Percentiles rank a stretch among this genome's conserved stretches.
Conservation (phyloP, 768 basidiomycete species). For the Hypholoma sublateritium region DNA sequence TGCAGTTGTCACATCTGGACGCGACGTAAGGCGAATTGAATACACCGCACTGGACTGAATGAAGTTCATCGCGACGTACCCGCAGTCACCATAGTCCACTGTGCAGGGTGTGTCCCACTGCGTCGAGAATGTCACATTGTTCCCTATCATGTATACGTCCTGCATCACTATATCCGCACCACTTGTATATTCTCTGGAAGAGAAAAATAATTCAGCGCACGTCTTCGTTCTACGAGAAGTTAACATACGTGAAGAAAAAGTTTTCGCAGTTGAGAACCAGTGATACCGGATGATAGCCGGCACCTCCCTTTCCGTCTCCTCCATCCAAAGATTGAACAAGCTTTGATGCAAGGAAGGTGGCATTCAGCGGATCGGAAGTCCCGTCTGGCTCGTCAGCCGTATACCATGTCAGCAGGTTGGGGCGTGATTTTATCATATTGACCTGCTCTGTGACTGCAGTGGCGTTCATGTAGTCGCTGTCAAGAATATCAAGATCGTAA, state of each 20-base stretch:
- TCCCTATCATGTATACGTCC: constrained; percentile 59
- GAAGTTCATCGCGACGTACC: constrained; percentile 39
- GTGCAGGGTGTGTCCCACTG: constrained; percentile 67
- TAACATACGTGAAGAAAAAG: constrained; percentile 52
- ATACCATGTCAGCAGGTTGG: constrained; percentile 74
- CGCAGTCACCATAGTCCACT: constrained; percentile 67
- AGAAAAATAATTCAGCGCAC: background rate
- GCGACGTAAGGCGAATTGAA: too few species aligned
- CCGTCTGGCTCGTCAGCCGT: constrained; percentile 78
- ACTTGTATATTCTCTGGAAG: constrained; percentile 39
- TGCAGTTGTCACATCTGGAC: constrained; percentile 56
- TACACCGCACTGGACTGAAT: background rate
- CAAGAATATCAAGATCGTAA: constrained; percentile 3
- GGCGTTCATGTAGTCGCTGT: constrained; percentile 63
- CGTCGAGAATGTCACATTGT: constrained; percentile 63
- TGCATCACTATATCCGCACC: constrained; percentile 75
- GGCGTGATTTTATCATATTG: constrained; percentile 60
- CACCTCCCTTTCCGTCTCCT: constrained; percentile 44
- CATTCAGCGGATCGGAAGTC: constrained; percentile 63
- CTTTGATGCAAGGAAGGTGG: constrained; percentile 51
- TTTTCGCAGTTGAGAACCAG: constrained; percentile 67
- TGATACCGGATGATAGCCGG: constrained; percentile 66
- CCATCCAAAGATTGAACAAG: constrained; percentile 60
- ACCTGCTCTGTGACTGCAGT: constrained; percentile 68
- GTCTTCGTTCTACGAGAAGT: background rate